These are phyloP conservation scores for Keqinozyma sinolaborantium DNA, from an alignment of 1,139 yeast species.

Conservation along the genomic window DNA sequence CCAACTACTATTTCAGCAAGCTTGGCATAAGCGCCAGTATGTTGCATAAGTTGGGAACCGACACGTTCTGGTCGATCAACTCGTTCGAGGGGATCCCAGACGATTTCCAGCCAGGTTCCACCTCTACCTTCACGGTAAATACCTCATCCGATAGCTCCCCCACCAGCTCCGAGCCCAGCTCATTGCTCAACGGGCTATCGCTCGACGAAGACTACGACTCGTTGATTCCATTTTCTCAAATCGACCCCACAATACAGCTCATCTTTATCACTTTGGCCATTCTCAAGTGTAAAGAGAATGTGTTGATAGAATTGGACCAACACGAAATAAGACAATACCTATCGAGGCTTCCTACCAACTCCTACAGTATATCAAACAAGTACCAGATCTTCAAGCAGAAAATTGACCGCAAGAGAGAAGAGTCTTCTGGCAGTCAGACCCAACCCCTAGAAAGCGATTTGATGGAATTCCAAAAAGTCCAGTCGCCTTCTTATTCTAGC, in stretches of 20 bases:
- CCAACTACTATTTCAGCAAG: constrained; percentile 31
- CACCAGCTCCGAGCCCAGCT: background rate
- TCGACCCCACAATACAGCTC: constrained; percentile 78
- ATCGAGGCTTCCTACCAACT: constrained; percentile 49
- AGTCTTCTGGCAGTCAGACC: no score
- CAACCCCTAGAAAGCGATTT: constrained; percentile 2
- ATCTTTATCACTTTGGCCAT: constrained; percentile 76
- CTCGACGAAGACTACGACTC: constrained; percentile 8
- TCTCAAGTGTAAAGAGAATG: constrained; percentile 73
- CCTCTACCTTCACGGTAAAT: background rate
- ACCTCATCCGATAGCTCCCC: background rate
- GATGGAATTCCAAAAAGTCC: constrained; percentile 2
- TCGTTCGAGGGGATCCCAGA: constrained; percentile 1
- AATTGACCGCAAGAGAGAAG: constrained; percentile 15
- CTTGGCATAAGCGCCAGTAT: constrained; percentile 21
- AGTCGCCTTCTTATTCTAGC: constrained; percentile 7
- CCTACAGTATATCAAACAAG: constrained; percentile 29
- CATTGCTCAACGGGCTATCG: background rate
- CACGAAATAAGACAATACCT: constrained; percentile 82
- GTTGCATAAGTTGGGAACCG: constrained; percentile 39
- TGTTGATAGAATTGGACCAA: constrained; percentile 82
- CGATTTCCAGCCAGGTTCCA: background rate
- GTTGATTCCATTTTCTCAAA: constrained; percentile 55
- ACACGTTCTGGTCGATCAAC: constrained; percentile 37
- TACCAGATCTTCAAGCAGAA: constrained; percentile 32